A percentile compares a stretch with the other conserved stretches of the same genome.
phyloP scores from a whole-genome alignment of 2,329 filamentous ascomycete genomes.

The Dothideomycetes sp. region DNA sequence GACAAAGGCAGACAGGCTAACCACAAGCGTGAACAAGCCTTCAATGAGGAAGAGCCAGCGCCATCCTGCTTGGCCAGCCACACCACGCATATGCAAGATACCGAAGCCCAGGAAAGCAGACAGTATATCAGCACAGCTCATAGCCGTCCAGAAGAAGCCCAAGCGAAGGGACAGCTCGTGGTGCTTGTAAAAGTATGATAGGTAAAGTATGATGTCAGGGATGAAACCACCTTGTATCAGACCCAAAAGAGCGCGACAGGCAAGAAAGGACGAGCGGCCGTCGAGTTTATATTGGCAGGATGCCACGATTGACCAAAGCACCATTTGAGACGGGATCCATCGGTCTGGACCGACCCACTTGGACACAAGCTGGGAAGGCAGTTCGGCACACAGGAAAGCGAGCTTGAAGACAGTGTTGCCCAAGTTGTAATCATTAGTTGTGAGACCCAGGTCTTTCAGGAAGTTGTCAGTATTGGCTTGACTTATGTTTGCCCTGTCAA shows the following conservation, averaged over 20 bases:
- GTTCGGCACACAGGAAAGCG: slow-evolving; percentile 25
- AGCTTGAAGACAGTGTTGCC: slow-evolving; percentile 18
- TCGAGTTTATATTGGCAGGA: slow-evolving; percentile 23
- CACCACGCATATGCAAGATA: slow-evolving; percentile 1
- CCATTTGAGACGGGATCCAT: slow-evolving; percentile 34
- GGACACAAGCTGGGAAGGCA: slow-evolving; percentile 36
- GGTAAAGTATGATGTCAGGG: slow-evolving; percentile 22
- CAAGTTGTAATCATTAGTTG: slow-evolving; percentile 14
- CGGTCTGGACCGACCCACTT: slow-evolving; percentile 34
- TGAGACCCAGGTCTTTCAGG: slow-evolving; percentile 12
- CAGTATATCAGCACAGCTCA: not conserved
- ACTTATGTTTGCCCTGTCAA: slow-evolving; percentile 18
- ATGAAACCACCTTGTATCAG: slow-evolving; percentile 1
- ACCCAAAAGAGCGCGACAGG: not conserved
- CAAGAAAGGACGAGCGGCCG: slow-evolving; percentile 10
- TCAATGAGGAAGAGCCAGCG: slow-evolving; percentile 1
- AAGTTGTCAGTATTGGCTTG: slow-evolving; percentile 19
- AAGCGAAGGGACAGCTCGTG: slow-evolving; percentile 32
- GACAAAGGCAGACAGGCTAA: not conserved
- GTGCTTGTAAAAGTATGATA: slow-evolving; percentile 34
- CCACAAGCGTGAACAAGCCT: not conserved
- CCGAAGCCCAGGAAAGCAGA: not conserved
- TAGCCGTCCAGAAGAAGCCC: slow-evolving; percentile 22
- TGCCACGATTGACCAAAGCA: slow-evolving; percentile 35
- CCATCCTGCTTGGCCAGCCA: not conserved